A percentile compares a stretch with the other conserved stretches of the same genome.
phyloP scores from a whole-genome alignment of 805 yeast species.

The Jamesozyma hellenica region DNA sequence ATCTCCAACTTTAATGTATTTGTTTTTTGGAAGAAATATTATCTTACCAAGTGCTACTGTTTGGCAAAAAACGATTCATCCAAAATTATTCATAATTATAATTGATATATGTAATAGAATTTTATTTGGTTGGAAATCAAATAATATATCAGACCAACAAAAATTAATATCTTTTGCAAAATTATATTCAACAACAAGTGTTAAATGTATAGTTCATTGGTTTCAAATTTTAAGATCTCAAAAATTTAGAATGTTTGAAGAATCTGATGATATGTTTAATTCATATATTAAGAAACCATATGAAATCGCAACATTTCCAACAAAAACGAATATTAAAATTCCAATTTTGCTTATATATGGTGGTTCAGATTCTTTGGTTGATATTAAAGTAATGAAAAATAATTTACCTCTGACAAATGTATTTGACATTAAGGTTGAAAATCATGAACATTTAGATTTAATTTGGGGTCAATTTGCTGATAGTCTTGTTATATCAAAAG shows the following conservation, averaged over 20 bases:
- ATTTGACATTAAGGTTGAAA: slow-evolving; percentile 44
- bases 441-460: slow-evolving; percentile 85
- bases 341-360: slow-evolving; percentile 81
- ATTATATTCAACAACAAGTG: slow-evolving; percentile 83
- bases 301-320: slow-evolving; percentile 39
- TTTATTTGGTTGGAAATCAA: slow-evolving; percentile 72
- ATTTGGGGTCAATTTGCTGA: slow-evolving; percentile 75
- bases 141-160: slow-evolving; percentile 61
- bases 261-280: slow-evolving; percentile 34
- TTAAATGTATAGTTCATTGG: slow-evolving; percentile 93
- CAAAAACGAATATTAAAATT: slow-evolving; percentile 49
- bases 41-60: slow-evolving; percentile 66
- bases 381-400: slow-evolving; percentile 60
- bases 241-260: slow-evolving; percentile 85
- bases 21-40: slow-evolving; percentile 64
- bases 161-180: slow-evolving; percentile 77
- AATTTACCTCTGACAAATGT: slow-evolving; percentile 51
- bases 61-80: slow-evolving; percentile 50
- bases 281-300: slow-evolving; percentile 28
- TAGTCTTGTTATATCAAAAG: slow-evolving; percentile 34
- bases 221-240: slow-evolving; percentile 74
- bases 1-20: slow-evolving; percentile 61
- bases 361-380: slow-evolving; percentile 71
- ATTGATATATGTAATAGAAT: slow-evolving; percentile 62
- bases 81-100: slow-evolving; percentile 27